Percentiles rank a stretch among this genome's conserved stretches.
Conservation (phyloP, 2,329 filamentous ascomycete species). For the Aspergillus nomiae region DNA sequence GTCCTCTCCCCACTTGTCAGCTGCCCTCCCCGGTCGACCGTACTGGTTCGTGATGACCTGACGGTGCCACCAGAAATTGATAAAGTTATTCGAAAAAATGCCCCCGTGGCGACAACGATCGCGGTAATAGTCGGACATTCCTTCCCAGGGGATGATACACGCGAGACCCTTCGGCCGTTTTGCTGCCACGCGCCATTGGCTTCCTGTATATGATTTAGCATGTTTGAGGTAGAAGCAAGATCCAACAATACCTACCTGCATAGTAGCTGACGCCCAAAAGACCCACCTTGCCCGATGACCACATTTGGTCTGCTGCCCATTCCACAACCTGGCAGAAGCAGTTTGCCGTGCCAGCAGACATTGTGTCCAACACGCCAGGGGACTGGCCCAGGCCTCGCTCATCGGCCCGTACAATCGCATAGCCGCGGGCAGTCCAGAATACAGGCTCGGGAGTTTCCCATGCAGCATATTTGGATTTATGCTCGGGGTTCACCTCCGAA, state of each 20-base stretch:
- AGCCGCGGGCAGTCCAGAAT: slow-evolving; percentile 57
- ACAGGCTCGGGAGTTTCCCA: slow-evolving; percentile 61
- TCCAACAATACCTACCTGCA: too few relatives aligned
- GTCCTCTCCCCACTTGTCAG: slow-evolving; percentile 24
- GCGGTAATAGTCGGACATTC: slow-evolving; percentile 54
- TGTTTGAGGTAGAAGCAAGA: too few relatives aligned
- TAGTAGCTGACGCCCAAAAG: slow-evolving; percentile 54
- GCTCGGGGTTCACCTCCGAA: slow-evolving; percentile 51
- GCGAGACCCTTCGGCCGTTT: slow-evolving; percentile 51
- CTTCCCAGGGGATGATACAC: slow-evolving; percentile 56
- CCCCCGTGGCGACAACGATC: slow-evolving; percentile 62
- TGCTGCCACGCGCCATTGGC: slow-evolving; percentile 56
- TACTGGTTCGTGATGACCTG: slow-evolving; percentile 69
- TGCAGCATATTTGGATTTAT: slow-evolving; percentile 53
- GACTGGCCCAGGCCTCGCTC: slow-evolving; percentile 53
- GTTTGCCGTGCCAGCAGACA: slow-evolving; percentile 51
- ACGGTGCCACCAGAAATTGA: slow-evolving; percentile 64
- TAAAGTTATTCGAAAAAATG: slow-evolving; percentile 59
- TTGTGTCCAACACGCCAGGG: slow-evolving; percentile 52
- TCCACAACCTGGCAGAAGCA: slow-evolving; percentile 52
- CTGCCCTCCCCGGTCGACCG: slow-evolving; percentile 32
- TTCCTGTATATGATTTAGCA: too few relatives aligned
- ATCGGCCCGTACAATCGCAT: slow-evolving; percentile 56
- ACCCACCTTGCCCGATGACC: slow-evolving; percentile 53
- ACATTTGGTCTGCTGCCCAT: slow-evolving; percentile 51